A percentile compares a stretch with the other conserved stretches of the same genome.
Evolutionary conservation across 768 basidiomycete species (phyloP).

Genomic region (Amyloporia xantha): DNA sequence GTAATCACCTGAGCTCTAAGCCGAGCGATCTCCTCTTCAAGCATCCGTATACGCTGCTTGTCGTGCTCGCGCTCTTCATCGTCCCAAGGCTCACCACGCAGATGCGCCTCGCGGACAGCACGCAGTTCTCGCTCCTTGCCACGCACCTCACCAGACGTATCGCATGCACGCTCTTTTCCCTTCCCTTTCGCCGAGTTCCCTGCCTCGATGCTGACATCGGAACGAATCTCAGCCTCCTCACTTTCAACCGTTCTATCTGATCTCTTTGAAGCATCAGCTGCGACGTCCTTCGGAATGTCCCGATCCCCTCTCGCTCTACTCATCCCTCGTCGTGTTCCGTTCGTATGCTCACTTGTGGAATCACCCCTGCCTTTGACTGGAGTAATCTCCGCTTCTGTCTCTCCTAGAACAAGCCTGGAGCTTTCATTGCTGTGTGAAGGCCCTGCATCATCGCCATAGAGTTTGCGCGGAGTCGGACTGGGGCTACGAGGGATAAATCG

Average conservation of each 20-base stretch:
- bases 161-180: constrained; percentile 27
- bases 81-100: constrained; percentile 31
- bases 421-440: background rate
- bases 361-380: background rate
- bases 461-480: background rate
- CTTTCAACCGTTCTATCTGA: background rate
- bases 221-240: background rate
- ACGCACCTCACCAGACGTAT: constrained; percentile 42
- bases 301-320: background rate
- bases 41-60: constrained; percentile 52
- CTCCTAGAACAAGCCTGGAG: background rate
- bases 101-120: constrained; percentile 46
- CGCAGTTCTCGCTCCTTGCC: constrained; percentile 61
- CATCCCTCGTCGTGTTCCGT: background rate
- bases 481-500: constrained; percentile 1
- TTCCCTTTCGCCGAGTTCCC: constrained; percentile 22
- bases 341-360: no score
- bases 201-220: background rate
- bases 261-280: background rate
- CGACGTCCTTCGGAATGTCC: background rate
- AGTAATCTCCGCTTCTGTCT: background rate
- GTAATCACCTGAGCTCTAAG: constrained; percentile 48
- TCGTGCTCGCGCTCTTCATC: constrained; percentile 45
- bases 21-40: constrained; percentile 60
- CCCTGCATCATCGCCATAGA: background rate